A percentile compares a stretch with the other conserved stretches of the same genome.
These are phyloP conservation scores for Dipteronia sinensis DNA, from an alignment of 345 rosid species.

Conservation along the genomic window DNA sequence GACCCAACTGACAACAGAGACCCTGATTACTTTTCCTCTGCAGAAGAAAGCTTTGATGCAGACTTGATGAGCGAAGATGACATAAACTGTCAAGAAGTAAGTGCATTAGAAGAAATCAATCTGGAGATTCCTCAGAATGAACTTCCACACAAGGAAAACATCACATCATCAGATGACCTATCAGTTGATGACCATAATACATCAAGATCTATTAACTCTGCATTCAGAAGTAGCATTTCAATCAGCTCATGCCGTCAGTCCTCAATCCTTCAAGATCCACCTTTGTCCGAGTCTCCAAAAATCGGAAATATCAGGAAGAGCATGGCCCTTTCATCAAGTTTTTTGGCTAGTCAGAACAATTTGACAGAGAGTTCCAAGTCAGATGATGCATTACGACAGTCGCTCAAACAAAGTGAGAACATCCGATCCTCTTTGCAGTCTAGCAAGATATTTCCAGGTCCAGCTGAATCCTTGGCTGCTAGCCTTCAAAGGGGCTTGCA, in stretches of 20 bases:
- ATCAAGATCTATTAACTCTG: conserved; percentile 37
- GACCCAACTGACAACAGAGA: conserved; percentile 50
- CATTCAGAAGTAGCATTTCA: conserved; percentile 54
- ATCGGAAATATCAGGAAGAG: conserved; percentile 75
- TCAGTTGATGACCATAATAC: conserved; percentile 22
- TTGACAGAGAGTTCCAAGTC: conserved; percentile 43
- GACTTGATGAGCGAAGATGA: conserved; percentile 68
- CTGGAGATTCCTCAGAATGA: conserved; percentile 32
- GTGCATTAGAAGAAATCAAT: conserved; percentile 50
- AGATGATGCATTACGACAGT: conserved; percentile 27
- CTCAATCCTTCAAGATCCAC: conserved; percentile 69
- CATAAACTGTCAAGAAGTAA: conserved; percentile 47
- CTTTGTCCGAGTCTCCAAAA: conserved; percentile 87
- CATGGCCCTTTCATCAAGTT: conserved; percentile 48
- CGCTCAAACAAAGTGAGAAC: conserved; percentile 53
- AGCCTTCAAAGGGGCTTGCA: conserved; percentile 92
- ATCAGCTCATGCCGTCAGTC: conserved; percentile 57
- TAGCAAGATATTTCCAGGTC: conserved; percentile 67
- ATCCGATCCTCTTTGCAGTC: conserved; percentile 71
- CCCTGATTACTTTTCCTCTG: conserved; percentile 56
- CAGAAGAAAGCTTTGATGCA: conserved; percentile 63
- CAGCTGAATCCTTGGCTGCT: conserved; percentile 87
- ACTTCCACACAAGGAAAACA: conserved; percentile 32
- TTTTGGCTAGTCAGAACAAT: conserved; percentile 54
- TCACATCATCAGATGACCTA: conserved; percentile 29